Percentiles rank a stretch among this genome's conserved stretches.
phyloP scores from a whole-genome alignment of 169 alveolate genomes.

The Plasmodium berghei region DNA sequence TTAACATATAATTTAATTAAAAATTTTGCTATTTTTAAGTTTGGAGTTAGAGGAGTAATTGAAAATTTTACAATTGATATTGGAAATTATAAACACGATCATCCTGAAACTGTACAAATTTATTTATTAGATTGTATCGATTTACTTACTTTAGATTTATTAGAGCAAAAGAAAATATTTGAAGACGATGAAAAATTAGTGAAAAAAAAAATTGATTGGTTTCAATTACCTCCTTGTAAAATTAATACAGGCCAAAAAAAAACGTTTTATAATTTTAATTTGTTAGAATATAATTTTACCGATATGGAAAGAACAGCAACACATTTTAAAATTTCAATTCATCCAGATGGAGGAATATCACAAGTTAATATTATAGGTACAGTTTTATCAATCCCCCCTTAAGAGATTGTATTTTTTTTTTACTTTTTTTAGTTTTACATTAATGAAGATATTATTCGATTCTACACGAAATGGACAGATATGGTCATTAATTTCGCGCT shows the following conservation, averaged over 20 bases:
- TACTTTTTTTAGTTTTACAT: too few species aligned
- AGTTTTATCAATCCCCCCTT: slow-evolving; percentile 23
- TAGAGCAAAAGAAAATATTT: slow-evolving; percentile 62
- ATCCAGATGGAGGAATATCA: slow-evolving; percentile 71
- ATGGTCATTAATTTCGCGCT: too few species aligned
- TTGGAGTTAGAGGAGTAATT: slow-evolving; percentile 72
- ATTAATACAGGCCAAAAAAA: slow-evolving; percentile 25
- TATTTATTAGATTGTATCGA: slow-evolving; percentile 59
- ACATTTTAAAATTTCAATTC: slow-evolving; percentile 59
- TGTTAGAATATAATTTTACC: slow-evolving; percentile 52
- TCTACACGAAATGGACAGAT: too few species aligned
- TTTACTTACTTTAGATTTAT: slow-evolving; percentile 62
- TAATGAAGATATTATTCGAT: too few species aligned
- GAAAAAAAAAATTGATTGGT: slow-evolving; percentile 59
- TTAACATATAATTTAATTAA: slow-evolving; percentile 40
- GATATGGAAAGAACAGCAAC: slow-evolving; percentile 62
- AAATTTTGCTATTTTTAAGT: slow-evolving; percentile 56
- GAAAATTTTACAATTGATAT: slow-evolving; percentile 67
- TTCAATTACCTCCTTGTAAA: slow-evolving; percentile 64
- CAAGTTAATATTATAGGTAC: slow-evolving; percentile 65
- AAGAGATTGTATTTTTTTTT: not conserved
- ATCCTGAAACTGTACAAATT: slow-evolving; percentile 59
- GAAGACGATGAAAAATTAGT: slow-evolving; percentile 69
- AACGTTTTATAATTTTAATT: slow-evolving; percentile 58
- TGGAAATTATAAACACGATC: slow-evolving; percentile 63